A percentile compares a stretch with the other conserved stretches of the same genome.
Conservation (phyloP, 2,329 filamentous ascomycete genomes). For the Raffaelea ambrosiae region DNA sequence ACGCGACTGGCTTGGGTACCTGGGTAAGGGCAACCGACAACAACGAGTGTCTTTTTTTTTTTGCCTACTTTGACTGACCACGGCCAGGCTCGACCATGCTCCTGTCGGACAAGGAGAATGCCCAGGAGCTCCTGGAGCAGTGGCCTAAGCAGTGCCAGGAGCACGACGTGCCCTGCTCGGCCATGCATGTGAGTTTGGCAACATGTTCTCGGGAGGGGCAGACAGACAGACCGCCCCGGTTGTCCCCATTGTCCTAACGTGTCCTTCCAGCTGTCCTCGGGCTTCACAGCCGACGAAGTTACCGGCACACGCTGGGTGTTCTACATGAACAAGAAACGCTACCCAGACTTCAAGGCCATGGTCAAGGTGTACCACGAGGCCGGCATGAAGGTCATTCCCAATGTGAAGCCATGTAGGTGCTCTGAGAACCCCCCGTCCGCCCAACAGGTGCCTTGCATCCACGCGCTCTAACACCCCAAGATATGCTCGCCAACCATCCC, state of each 20-base stretch:
- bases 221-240: not conserved
- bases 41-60: not conserved
- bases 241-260: too few species aligned
- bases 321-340: not conserved
- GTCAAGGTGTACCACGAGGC: not conserved
- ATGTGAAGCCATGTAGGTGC: slow-evolving; percentile 1
- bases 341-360: not conserved
- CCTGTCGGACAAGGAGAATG: not conserved
- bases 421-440: too few species aligned
- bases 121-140: not conserved
- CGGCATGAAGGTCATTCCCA: slow-evolving; percentile 1
- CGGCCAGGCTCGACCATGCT: not conserved
- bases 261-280: not conserved
- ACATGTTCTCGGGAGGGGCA: not conserved
- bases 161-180: slow-evolving; percentile 1
- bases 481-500: not conserved
- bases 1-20: not conserved
- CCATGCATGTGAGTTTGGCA: slow-evolving; percentile 2
- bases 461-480: not conserved
- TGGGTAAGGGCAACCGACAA: too few species aligned
- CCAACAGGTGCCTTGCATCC: too few species aligned
- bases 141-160: not conserved
- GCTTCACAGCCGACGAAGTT: not conserved
- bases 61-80: not conserved
- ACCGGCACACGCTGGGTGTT: not conserved